Evolutionary conservation across 257 asterid species (phyloP).

Genomic region (Pogostemon cablin): DNA sequence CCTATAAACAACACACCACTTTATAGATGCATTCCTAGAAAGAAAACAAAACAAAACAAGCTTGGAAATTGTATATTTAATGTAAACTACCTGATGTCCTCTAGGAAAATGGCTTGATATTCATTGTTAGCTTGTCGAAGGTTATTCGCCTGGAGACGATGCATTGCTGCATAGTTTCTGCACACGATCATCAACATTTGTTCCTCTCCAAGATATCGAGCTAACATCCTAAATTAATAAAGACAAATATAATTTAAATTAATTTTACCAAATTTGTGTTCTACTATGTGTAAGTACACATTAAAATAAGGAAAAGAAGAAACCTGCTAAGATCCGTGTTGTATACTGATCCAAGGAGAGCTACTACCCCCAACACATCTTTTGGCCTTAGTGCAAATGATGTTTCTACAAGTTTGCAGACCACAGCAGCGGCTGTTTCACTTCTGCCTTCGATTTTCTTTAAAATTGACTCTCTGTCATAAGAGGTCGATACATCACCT

Average conservation of each 20-base stretch:
- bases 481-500: slow-evolving; percentile 12
- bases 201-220: slow-evolving; percentile 63
- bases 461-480: slow-evolving; percentile 29
- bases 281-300: not conserved
- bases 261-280: not conserved
- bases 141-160: slow-evolving; percentile 36
- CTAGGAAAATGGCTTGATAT: slow-evolving; percentile 50
- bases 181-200: slow-evolving; percentile 73
- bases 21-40: too few relatives aligned
- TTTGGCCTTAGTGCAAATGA: slow-evolving; percentile 1
- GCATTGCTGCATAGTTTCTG: slow-evolving; percentile 44
- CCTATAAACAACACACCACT: slow-evolving; percentile 28
- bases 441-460: slow-evolving; percentile 39
- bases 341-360: slow-evolving; percentile 57
- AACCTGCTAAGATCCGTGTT: slow-evolving; percentile 68
- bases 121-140: slow-evolving; percentile 29
- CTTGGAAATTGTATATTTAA: too few relatives aligned
- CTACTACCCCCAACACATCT: slow-evolving; percentile 60
- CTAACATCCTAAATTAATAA: slow-evolving; percentile 48
- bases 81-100: slow-evolving; percentile 52
- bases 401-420: slow-evolving; percentile 41
- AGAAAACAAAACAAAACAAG: too few relatives aligned
- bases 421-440: slow-evolving; percentile 54
- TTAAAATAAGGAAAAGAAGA: slow-evolving; percentile 9
- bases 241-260: not conserved